Evolutionary conservation across 2,329 filamentous ascomycete species (phyloP).

Genomic region (Ascochyta clinopodiicola): DNA sequence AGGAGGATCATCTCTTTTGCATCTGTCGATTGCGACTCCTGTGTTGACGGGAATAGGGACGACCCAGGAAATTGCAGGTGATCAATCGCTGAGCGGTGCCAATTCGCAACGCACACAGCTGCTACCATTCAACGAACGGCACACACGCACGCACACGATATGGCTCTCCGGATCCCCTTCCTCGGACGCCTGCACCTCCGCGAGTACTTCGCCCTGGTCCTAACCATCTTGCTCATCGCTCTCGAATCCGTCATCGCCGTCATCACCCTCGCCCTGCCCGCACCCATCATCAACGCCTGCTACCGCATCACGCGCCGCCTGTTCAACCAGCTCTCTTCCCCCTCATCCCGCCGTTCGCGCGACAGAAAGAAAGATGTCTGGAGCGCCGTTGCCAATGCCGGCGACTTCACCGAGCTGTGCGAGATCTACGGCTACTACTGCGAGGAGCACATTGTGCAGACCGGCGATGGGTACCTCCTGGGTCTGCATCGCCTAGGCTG

Average conservation of each 20-base stretch:
- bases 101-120: background rate
- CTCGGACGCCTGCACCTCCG: slow-evolving; percentile 66
- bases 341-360: slow-evolving; percentile 71
- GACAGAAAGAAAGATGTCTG: slow-evolving; percentile 76
- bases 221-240: slow-evolving; percentile 81
- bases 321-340: slow-evolving; percentile 79
- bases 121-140: too few relatives aligned
- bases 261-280: slow-evolving; percentile 84
- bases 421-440: slow-evolving; percentile 88
- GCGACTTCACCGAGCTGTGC: slow-evolving; percentile 95
- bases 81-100: background rate
- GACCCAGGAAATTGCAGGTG: too few relatives aligned
- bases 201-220: slow-evolving; percentile 87
- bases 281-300: slow-evolving; percentile 79
- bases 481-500: slow-evolving; percentile 88
- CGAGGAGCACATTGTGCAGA: slow-evolving; percentile 96
- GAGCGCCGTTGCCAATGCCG: slow-evolving; percentile 79
- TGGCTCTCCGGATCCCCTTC: slow-evolving; percentile 64
- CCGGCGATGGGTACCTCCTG: slow-evolving; percentile 89
- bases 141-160: slow-evolving; percentile 11
- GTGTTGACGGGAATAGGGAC: background rate
- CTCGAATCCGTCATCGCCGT: slow-evolving; percentile 84
- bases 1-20: background rate
- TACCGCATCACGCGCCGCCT: slow-evolving; percentile 82
- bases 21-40: background rate